These are phyloP conservation scores for Fusarium piperis DNA, from an alignment of 2,329 filamentous ascomycete genomes.

Conservation along the genomic window DNA sequence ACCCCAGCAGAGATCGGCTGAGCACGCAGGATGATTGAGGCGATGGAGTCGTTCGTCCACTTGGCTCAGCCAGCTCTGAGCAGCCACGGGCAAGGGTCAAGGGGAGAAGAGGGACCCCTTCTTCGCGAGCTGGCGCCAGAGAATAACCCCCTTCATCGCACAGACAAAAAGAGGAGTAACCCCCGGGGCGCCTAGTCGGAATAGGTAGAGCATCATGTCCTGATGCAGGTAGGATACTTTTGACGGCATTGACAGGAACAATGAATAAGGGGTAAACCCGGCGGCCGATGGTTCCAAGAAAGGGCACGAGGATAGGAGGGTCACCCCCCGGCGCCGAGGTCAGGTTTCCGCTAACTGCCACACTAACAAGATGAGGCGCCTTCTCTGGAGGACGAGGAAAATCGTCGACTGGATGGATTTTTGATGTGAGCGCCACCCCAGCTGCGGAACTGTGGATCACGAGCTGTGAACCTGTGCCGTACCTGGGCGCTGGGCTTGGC, in stretches of 20 bases:
- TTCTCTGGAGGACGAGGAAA: slow-evolving; percentile 1
- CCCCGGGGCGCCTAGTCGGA: slow-evolving; percentile 2
- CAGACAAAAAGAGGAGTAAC: slow-evolving; percentile 1
- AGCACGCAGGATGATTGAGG: slow-evolving; percentile 4
- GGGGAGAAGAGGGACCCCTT: neutral
- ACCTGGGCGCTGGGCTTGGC: slow-evolving; percentile 2
- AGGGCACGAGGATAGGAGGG: neutral
- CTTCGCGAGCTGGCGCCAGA: neutral
- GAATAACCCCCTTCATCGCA: slow-evolving; percentile 11
- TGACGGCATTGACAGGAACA: slow-evolving; percentile 1
- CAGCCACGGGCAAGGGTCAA: slow-evolving; percentile 18
- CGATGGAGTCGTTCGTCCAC: slow-evolving; percentile 14
- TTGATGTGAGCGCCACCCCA: slow-evolving; percentile 23
- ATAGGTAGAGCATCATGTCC: neutral
- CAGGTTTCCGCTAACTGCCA: slow-evolving; percentile 23
- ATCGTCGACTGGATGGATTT: slow-evolving; percentile 19
- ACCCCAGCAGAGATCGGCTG: slow-evolving; percentile 9
- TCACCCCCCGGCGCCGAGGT: slow-evolving; percentile 3
- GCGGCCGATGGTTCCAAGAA: neutral
- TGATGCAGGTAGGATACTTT: neutral
- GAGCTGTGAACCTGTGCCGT: slow-evolving; percentile 13
- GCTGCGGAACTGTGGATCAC: slow-evolving; percentile 19
- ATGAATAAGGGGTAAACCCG: slow-evolving; percentile 25
- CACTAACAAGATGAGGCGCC: slow-evolving; percentile 32
- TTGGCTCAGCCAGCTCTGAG: neutral